Evolutionary conservation across 139 green algal species (phyloP), one percentile per base, ranked within the genome.

Genomic region (Closterium sp.): DNA sequence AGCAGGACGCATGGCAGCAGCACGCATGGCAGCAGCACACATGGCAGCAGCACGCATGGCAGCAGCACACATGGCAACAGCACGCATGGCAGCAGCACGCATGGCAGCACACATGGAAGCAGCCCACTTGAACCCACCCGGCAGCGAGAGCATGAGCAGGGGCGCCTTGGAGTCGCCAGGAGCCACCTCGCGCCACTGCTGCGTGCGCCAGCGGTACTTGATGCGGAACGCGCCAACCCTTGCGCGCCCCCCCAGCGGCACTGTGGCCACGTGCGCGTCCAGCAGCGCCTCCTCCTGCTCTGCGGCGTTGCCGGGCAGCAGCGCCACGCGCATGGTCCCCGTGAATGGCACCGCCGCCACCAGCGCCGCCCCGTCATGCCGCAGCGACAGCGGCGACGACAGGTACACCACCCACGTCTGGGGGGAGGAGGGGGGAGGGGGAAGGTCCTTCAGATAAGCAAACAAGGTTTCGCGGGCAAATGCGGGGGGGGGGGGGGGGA

Each of bases 251-350:
- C 76, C 76, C 76, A 85, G 7, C 76, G 76, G 76, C 28, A 85
- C 2, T 6, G n/a, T 32, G 76, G 76, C 12, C 76, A 32, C 76
- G n/a, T 85, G 76, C 28, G 28, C 28, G 76, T 85, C 76, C 28
- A 85, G 76, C 28, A 85, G 28, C 1, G 76, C 76, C 76, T 33
- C 76, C 76, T 33, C 6, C 10, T 32, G 10, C 76, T 31, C 10
- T 6, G 76, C 2, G 76, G 76, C 28, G 34, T 87, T 90, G 87
- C 28, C 91, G 10, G 33, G 43, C 32, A 94, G n/a, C 16, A 95
- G 33, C 28, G 92, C 93, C 1, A 94, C 30, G 6, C 93, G 66
- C 34, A 95, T 84, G 32, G 92, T 89, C 10, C 93, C 93, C 84
- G 90, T 94, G 90, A 94, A 95, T 23, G 93, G 89, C 9, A n/a